A percentile compares a stretch with the other conserved stretches of the same genome.
phyloP scores from a whole-genome alignment of 257 asterid genomes.

The Penstemon barbatus region DNA sequence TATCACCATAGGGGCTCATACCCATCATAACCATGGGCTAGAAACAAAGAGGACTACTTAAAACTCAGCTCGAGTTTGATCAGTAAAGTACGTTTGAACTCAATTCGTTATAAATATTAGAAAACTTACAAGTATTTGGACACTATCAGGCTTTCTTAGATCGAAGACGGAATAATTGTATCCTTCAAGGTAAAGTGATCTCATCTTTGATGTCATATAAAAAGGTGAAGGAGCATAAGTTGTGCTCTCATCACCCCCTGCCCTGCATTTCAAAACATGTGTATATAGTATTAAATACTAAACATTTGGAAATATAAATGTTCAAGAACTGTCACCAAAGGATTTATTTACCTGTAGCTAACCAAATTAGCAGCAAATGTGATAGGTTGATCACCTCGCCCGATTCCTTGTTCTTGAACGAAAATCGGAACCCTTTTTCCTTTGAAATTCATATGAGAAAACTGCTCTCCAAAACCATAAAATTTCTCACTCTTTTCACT shows the following conservation, averaged over 20 bases:
- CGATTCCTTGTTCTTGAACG: constrained; percentile 97
- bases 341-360: constrained; percentile 69
- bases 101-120: no score
- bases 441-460: constrained; percentile 81
- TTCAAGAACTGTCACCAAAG: not conserved
- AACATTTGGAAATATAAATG: not conserved
- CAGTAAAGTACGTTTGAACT: no score
- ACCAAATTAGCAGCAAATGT: constrained; percentile 94
- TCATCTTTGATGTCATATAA: constrained; percentile 91
- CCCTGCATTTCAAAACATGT: constrained; percentile 47
- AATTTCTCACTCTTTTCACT: constrained; percentile 80
- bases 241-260: constrained; percentile 93
- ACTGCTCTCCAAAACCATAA: constrained; percentile 94
- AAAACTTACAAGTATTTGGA: constrained; percentile 74
- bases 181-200: constrained; percentile 87
- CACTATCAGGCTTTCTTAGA: constrained; percentile 70
- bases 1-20: no score
- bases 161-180: constrained; percentile 85
- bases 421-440: constrained; percentile 84
- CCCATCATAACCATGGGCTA: no score
- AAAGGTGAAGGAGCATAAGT: constrained; percentile 97
- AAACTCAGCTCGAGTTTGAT: no score
- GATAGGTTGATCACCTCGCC: constrained; percentile 97
- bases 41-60: no score
- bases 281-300: not conserved